Percentiles rank a stretch among this genome's conserved stretches.
phyloP scores from a whole-genome alignment of 1,284 basidiomycete species.

The Rhizoctonia solani region DNA sequence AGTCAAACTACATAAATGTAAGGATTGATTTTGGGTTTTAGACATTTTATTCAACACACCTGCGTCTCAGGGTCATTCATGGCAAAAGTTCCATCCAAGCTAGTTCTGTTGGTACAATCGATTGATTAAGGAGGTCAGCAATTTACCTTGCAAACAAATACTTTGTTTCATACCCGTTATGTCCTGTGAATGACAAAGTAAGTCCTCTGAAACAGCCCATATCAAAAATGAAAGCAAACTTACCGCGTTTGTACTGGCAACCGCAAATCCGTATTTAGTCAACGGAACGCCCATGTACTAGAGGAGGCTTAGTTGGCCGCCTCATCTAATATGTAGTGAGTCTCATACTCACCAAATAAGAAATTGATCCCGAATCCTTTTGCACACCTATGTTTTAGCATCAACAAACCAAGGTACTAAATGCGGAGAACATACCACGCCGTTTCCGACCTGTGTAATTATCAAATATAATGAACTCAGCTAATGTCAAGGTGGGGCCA shows the following conservation, averaged over 20 bases:
- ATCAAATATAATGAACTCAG: too few relatives aligned
- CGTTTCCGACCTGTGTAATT: constrained; percentile 28
- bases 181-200: too few relatives aligned
- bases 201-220: too few relatives aligned
- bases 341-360: neutral
- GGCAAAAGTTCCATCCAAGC: neutral
- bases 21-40: neutral
- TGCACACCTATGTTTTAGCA: neutral
- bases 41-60: neutral
- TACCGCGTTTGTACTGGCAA: neutral
- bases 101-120: neutral
- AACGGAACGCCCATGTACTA: neutral
- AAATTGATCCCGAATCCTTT: neutral
- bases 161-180: neutral
- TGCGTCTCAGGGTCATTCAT: neutral
- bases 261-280: neutral
- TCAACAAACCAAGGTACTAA: neutral
- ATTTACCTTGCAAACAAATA: neutral
- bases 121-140: neutral
- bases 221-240: too few relatives aligned
- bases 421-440: constrained; percentile 4
- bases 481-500: neutral
- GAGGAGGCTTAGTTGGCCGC: neutral
- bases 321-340: neutral
- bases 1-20: neutral